Conservation (phyloP, 129 eudicot genomes). For the Flaveria linearis region DNA sequence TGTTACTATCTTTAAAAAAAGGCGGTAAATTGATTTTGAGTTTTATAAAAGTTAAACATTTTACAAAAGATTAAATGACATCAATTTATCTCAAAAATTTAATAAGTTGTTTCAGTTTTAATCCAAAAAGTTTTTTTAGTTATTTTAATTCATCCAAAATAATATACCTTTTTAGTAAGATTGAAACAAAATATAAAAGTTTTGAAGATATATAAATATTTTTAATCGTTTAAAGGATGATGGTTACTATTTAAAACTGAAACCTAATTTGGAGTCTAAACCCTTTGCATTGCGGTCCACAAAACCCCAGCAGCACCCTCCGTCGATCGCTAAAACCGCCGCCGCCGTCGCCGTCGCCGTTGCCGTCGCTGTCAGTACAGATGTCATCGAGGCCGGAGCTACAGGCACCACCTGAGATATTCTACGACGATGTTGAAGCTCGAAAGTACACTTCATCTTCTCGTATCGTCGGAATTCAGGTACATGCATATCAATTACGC, state of each 20-base stretch:
- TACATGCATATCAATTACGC: slow-evolving; percentile 11
- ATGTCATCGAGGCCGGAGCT: slow-evolving; percentile 90
- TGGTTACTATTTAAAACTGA: not conserved
- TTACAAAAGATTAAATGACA: no score
- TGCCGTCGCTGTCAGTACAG: not conserved
- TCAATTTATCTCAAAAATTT: no score
- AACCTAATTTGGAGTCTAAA: slow-evolving; percentile 19
- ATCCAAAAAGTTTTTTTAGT: no score
- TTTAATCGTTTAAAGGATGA: no score
- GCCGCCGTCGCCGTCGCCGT: not conserved
- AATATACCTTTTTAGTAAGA: no score
- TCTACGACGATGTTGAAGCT: slow-evolving; percentile 92
- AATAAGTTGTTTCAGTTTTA: no score
- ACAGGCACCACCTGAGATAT: slow-evolving; percentile 96
- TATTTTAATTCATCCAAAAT: no score
- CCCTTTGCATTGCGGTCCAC: slow-evolving; percentile 1
- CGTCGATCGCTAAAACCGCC: slow-evolving; percentile 9
- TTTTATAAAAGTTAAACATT: no score
- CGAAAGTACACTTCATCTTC: slow-evolving; percentile 97
- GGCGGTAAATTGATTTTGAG: no score
- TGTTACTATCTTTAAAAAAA: no score
- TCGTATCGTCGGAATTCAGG: slow-evolving; percentile 97
- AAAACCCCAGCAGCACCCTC: slow-evolving; percentile 20
- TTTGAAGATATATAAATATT: no score
- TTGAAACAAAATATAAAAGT: no score